These are phyloP conservation scores for Phtheirospermum japonicum DNA, from an alignment of 257 asterid species.

Conservation along the genomic window DNA sequence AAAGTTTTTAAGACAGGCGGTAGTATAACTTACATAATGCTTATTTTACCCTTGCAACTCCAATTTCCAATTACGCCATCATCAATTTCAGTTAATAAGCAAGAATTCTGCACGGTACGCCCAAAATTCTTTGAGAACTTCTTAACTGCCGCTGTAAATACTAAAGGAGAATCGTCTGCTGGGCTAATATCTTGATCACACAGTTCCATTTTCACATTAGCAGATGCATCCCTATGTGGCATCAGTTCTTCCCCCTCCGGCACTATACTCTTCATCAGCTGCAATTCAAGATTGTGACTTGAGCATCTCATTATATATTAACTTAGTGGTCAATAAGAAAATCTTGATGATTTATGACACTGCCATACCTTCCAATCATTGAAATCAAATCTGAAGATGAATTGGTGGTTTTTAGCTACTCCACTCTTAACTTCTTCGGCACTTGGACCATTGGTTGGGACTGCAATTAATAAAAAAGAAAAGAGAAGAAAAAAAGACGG, in stretches of 20 bases:
- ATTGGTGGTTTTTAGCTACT: slow-evolving; percentile 39
- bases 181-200: neutral
- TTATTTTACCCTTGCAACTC: slow-evolving; percentile 20
- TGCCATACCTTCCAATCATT: slow-evolving; percentile 54
- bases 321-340: too few relatives aligned
- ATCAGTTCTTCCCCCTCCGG: slow-evolving; percentile 46
- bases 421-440: slow-evolving; percentile 33
- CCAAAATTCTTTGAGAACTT: slow-evolving; percentile 30
- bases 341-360: neutral
- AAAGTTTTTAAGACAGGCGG: too few relatives aligned
- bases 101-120: neutral
- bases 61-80: neutral
- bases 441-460: slow-evolving; percentile 46
- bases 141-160: slow-evolving; percentile 9
- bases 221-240: slow-evolving; percentile 34
- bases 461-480: slow-evolving; percentile 30
- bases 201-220: slow-evolving; percentile 5
- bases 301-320: neutral
- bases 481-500: too few relatives aligned
- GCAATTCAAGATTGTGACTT: neutral
- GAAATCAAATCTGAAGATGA: slow-evolving; percentile 50
- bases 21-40: neutral
- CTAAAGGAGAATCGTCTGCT: slow-evolving; percentile 4
- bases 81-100: neutral
- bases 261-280: slow-evolving; percentile 40